Conservation (phyloP, 2,329 filamentous ascomycete species). For the Calycina herbarum region DNA sequence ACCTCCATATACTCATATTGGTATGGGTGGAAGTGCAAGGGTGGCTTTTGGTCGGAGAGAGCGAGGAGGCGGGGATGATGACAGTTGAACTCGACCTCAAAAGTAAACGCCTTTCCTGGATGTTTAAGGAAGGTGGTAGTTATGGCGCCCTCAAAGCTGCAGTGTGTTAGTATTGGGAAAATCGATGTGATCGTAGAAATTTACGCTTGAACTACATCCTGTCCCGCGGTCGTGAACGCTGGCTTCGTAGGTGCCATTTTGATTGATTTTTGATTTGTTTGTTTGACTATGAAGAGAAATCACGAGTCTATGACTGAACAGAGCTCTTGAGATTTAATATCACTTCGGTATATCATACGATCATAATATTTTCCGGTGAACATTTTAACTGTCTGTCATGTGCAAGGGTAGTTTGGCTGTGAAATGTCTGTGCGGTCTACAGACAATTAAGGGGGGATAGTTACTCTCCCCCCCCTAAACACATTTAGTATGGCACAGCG, state of each 20-base stretch:
- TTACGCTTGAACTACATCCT: not conserved
- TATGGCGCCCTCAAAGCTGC: constrained; percentile 8
- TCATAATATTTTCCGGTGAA: not conserved
- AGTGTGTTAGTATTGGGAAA: not conserved
- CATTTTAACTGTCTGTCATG: not conserved
- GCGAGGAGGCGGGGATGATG: constrained; percentile 6
- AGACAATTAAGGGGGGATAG: no score
- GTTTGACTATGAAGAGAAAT: not conserved
- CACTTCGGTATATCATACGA: not conserved
- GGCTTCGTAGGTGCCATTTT: constrained; percentile 4
- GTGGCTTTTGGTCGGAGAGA: constrained; percentile 10
- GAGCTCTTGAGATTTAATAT: not conserved
- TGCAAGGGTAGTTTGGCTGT: no score
- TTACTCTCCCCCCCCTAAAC: no score
- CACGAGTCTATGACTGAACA: not conserved
- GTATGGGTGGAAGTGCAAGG: constrained; percentile 38
- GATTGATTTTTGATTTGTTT: not conserved
- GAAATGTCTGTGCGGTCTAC: no score
- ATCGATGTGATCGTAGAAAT: not conserved
- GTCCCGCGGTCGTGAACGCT: not conserved
- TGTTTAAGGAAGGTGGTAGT: constrained; percentile 1
- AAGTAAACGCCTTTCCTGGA: not conserved
- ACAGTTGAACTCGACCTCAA: constrained; percentile 5
- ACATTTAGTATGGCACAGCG: no score
- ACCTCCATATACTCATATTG: constrained; percentile 39